Base-by-base conservation (phyloP, 2,329 filamentous ascomycete species). In the Cercospora beticola region DNA sequence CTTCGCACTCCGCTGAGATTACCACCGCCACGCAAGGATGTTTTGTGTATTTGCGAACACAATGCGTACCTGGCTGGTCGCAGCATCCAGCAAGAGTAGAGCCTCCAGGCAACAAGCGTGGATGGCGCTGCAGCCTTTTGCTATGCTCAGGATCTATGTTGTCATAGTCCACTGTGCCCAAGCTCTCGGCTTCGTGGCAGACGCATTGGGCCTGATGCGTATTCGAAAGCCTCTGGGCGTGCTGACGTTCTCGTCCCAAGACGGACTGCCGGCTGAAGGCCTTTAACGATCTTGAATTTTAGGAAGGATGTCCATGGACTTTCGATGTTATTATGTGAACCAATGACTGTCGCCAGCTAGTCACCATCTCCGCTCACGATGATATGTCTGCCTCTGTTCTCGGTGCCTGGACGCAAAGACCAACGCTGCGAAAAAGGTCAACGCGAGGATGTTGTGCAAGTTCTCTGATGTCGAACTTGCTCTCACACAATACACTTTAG, bases 61-160 rank as follows among this genome's bases (percentile, higher is more conserved):
- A 72, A 70, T 14, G 49, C 33, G 4, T 43, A 65, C 2, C 73
- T 73, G n/a, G 57, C 60, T 0, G 73, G 30, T 16, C 74, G 72
- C 33, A 36, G 33, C 7, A 16, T 36, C 4, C 33, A 60, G 74
- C 74, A 8, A 75, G 57, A 2, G 74, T 23, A 62, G 74, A 71
- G 4, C 73, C 73, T 12, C 74, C 74, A 43, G 75, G 74, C 1
- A 70, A 73, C 5, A 73, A 71, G 16, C 74, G 72, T n/a, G 64
- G 33, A 23, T 72, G 23, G 73, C 74, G 33, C 75, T 73, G 9
- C 75, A 36, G 18, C 65, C 70, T 18, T 61, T 14, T 23, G 72
- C 73, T 1, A 74, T n/a, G 30, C 74, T 73, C 5, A 74, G 23
- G 7, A 75, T 65, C 12, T 62, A 67, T 54, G 12, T n/a, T 6